Evolutionary conservation across 1,139 yeast species (phyloP).

Genomic region (Taphrina wiesneri): DNA sequence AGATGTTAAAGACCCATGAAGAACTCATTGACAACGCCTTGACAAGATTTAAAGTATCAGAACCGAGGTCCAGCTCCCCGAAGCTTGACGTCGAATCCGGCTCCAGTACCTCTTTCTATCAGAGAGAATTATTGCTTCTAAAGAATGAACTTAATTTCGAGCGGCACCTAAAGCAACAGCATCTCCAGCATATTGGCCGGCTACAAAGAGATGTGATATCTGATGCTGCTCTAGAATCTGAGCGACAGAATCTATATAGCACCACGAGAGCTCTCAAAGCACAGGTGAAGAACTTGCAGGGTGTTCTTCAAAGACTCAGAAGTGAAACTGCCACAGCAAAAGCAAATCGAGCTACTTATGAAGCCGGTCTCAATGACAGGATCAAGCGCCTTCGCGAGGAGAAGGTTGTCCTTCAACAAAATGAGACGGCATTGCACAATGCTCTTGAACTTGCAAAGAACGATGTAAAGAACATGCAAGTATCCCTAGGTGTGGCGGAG

Average conservation of each 20-base stretch:
- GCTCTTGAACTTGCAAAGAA: constrained; percentile 16
- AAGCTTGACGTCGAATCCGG: background rate
- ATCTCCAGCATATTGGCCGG: constrained; percentile 52
- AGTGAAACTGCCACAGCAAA: constrained; percentile 35
- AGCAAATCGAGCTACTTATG: constrained; percentile 33
- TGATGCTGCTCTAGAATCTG: constrained; percentile 37
- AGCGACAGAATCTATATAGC: constrained; percentile 36
- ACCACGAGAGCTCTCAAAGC: constrained; percentile 36
- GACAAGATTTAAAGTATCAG: background rate
- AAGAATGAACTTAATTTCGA: constrained; percentile 67
- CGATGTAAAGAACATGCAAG: constrained; percentile 18
- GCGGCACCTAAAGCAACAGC: constrained; percentile 57
- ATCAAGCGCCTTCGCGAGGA: constrained; percentile 37
- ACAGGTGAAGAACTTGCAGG: constrained; percentile 32
- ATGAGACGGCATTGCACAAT: constrained; percentile 11
- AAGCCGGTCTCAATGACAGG: constrained; percentile 36
- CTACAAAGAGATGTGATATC: constrained; percentile 42
- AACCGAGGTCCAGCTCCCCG: background rate
- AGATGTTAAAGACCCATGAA: constrained; percentile 12
- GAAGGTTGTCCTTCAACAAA: constrained; percentile 15
- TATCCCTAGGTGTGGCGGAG: constrained; percentile 22
- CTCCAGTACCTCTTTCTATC: constrained; percentile 41
- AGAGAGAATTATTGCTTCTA: constrained; percentile 59
- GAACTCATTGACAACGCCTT: background rate
- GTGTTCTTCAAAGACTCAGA: constrained; percentile 29